These are phyloP conservation scores for Nakataea oryzae DNA, from an alignment of 2,329 filamentous ascomycete genomes.

Conservation along the genomic window DNA sequence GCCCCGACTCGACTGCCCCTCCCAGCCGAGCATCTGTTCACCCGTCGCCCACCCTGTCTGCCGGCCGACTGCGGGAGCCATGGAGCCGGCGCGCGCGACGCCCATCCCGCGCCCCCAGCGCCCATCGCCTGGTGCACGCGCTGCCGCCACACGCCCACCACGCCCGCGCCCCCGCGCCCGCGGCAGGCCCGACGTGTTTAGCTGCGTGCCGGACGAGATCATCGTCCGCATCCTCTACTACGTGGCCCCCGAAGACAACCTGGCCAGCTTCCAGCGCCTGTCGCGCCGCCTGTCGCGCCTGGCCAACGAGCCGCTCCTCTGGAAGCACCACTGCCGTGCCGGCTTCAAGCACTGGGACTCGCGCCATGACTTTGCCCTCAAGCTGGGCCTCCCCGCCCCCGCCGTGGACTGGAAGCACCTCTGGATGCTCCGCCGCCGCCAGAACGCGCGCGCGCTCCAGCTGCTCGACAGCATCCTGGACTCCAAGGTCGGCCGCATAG, in stretches of 20 bases:
- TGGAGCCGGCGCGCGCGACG: background rate
- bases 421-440: conserved; percentile 44
- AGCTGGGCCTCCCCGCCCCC: conserved; percentile 39
- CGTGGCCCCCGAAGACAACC: conserved; percentile 42
- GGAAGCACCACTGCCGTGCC: conserved; percentile 63
- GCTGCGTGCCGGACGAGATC: conserved; percentile 66
- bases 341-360: conserved; percentile 68
- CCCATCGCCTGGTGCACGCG: background rate
- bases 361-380: conserved; percentile 48
- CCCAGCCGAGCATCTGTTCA: too few species aligned
- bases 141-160: background rate
- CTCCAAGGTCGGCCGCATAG: conserved; percentile 59
- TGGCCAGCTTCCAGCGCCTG: conserved; percentile 37
- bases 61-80: background rate
- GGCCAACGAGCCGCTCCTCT: conserved; percentile 63
- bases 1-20: too few species aligned
- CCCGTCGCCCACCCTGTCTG: too few species aligned
- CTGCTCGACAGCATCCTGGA: conserved; percentile 59
- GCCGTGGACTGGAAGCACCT: conserved; percentile 65
- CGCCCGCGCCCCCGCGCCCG: too few species aligned
- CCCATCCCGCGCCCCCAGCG: too few species aligned
- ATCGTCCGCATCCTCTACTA: conserved; percentile 67
- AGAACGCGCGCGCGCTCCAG: conserved; percentile 38
- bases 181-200: too few species aligned
- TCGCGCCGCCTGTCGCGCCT: conserved; percentile 56